phyloP scores from a whole-genome alignment of 352 stramenopile species.

The Blastocystis sp. region DNA sequence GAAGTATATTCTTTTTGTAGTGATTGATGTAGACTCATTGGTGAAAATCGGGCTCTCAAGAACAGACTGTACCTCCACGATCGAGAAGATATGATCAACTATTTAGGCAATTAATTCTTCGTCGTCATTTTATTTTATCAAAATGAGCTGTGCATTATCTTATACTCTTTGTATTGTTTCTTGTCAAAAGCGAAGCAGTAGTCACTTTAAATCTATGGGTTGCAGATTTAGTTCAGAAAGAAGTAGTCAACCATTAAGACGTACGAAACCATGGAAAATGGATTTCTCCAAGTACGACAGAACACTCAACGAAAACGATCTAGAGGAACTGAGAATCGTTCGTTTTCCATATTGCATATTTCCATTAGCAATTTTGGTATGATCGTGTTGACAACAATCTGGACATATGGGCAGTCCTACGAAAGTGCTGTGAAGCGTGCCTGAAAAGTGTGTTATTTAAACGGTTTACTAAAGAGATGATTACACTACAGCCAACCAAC shows the following conservation, averaged over 20 bases:
- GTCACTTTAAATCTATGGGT: constrained; percentile 27
- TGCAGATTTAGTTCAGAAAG: background rate
- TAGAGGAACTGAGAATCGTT: constrained; percentile 18
- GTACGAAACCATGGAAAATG: constrained; percentile 48
- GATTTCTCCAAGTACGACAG: constrained; percentile 43
- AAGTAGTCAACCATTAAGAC: background rate
- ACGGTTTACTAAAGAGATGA: background rate
- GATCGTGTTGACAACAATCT: constrained; percentile 40
- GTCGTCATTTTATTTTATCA: background rate
- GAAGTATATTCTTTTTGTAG: background rate
- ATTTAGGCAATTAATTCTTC: background rate
- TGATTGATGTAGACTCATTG: background rate
- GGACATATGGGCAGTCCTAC: constrained; percentile 19
- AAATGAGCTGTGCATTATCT: background rate
- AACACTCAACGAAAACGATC: constrained; percentile 43
- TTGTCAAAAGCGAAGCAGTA: constrained; percentile 52
- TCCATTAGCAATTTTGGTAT: constrained; percentile 9
- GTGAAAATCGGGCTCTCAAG: constrained; percentile 11
- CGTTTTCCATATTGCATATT: background rate
- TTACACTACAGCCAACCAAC: background rate
- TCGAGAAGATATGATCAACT: background rate
- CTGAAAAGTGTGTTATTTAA: background rate
- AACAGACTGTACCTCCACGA: constrained; percentile 37
- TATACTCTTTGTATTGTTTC: background rate
- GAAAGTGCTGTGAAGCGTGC: constrained; percentile 1